Evolutionary conservation across 352 stramenopile species (phyloP).

Genomic region (Halophytophthora polymorphica): DNA sequence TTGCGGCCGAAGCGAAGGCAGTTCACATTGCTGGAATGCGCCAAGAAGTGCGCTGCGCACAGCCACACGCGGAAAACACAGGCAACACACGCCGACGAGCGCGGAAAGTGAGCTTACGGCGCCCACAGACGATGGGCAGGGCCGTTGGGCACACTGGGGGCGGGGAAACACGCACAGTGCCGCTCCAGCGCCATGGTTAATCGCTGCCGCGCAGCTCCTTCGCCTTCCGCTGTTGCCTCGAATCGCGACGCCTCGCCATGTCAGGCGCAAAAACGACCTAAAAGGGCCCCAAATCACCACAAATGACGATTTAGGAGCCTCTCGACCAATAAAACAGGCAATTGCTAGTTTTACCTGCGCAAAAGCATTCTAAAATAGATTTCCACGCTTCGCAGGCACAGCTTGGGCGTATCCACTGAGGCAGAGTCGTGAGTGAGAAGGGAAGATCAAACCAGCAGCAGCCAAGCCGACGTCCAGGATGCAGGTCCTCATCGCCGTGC

Average conservation of each 20-base stretch:
- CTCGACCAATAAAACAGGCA: no score
- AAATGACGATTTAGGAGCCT: no score
- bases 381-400: not conserved
- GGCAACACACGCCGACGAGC: not conserved
- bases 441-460: not conserved
- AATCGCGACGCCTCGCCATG: not conserved
- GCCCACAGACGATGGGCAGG: not conserved
- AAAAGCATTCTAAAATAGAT: no score
- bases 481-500: constrained; percentile 71
- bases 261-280: no score
- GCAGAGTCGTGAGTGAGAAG: not conserved
- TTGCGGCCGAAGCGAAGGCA: constrained; percentile 79
- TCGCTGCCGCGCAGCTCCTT: constrained; percentile 2
- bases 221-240: constrained; percentile 6
- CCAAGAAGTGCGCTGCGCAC: constrained; percentile 68
- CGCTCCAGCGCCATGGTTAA: constrained; percentile 40
- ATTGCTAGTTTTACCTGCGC: no score
- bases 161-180: constrained; percentile 40
- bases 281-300: no score
- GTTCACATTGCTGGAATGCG: constrained; percentile 79
- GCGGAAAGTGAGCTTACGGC: not conserved
- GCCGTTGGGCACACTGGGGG: no score
- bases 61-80: not conserved
- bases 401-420: no score
- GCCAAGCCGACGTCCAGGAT: constrained; percentile 25